Percentiles rank a stretch among this genome's conserved stretches.
Evolutionary conservation across 371 early-diverging fungal genomes (phyloP).

Genomic region (Zychaea mexicana): DNA sequence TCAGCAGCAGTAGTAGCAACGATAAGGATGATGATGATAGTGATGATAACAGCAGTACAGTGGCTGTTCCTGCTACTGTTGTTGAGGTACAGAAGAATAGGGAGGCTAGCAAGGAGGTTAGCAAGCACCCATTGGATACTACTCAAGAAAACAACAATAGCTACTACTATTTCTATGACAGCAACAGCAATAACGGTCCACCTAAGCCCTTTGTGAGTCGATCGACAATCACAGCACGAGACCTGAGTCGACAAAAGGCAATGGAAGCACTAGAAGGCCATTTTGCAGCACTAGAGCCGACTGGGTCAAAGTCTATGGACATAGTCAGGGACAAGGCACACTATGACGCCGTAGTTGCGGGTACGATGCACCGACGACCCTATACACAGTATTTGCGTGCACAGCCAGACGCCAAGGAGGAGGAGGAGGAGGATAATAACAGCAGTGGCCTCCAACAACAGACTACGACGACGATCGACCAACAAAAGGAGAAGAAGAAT

Average conservation of each 20-base stretch:
- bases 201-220: neutral
- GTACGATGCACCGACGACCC: constrained; percentile 25
- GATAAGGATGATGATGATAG: too few relatives aligned
- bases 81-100: neutral
- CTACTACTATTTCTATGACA: neutral
- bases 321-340: constrained; percentile 31
- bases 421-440: neutral
- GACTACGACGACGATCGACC: neutral
- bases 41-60: neutral
- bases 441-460: neutral
- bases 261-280: constrained; percentile 32
- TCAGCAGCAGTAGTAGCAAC: neutral
- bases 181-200: neutral
- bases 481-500: too few relatives aligned
- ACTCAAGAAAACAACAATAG: neutral
- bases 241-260: constrained; percentile 29
- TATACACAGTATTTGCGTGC: constrained; percentile 26
- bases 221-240: constrained; percentile 2
- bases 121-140: neutral
- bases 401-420: constrained; percentile 12
- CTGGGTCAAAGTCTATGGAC: constrained; percentile 17
- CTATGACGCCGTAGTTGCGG: constrained; percentile 37
- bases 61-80: neutral
- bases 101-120: neutral
- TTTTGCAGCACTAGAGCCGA: constrained; percentile 14